Evolutionary conservation across 208 protist genomes (phyloP), one percentile per base, ranked within the genome.

Genomic region (Crithidia mellificae): DNA sequence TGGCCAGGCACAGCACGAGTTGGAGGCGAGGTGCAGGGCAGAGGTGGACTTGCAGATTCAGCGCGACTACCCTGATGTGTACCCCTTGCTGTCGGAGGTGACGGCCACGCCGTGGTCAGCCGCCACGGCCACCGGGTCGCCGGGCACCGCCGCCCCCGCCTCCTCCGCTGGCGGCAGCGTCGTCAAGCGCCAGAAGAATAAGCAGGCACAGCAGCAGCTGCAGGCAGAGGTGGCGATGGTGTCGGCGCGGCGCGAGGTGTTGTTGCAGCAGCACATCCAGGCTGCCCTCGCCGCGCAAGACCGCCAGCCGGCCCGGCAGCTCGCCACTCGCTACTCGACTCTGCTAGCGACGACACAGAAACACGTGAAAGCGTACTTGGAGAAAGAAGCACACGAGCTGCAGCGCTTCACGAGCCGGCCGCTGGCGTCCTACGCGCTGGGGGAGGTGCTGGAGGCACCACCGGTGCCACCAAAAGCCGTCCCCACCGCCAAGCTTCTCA

Each of bases 361-460:
- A 39, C 29, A 73, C 2, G 74, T 77, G 25, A 66, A 80, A 22
- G 59, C 71, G 17, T 78, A 80, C 53, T 61, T 86, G 43, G 58
- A 73, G 63, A 73, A 71, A 49, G 83, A 84, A 32, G 56, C 54
- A 1, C 46, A 65, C 14, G 83, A 84, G 71, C 54, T 79, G 41
- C 73, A 74, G 32, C 90, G 85, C 59, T 94, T 94, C 64, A 67
- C 55, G 19, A 73, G 69, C 9, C 80, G 81, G 14, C 61, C 70
- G 20, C 68, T 80, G 15, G 81, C 88, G 44, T 80, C 80, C 20
- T 94, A 86, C 76, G 70, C 74, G 20, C 76, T 91, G 72, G 77
- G 82, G 17, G 88, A 94, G 20, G 79, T 94, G 9, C 64, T 94
- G 2, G 64, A 75, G 17, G 77, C 61, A 19, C 63, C 70, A 14